Evolutionary conservation across 805 yeast genomes (phyloP).

Genomic region (Maudiozyma turicensis): DNA sequence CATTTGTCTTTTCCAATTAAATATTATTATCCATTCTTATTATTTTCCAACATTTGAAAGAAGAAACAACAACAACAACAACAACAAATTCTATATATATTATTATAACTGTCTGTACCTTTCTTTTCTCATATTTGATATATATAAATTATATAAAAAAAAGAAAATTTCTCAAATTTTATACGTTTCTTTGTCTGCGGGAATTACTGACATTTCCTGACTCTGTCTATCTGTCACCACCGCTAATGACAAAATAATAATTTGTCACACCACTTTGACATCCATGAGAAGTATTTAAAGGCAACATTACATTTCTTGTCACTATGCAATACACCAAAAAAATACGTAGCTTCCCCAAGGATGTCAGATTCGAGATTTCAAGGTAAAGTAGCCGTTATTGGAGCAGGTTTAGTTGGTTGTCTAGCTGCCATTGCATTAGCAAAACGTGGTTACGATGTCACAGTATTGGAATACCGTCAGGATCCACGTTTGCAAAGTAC

Average conservation of each 20-base stretch:
- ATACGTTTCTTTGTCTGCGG: too few species aligned
- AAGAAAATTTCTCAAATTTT: too few species aligned
- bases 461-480: slow-evolving; percentile 57
- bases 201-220: too few species aligned
- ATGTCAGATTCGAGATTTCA: background rate
- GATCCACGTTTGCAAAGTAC: slow-evolving; percentile 46
- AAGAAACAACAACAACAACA: background rate
- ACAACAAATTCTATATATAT: background rate
- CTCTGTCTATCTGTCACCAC: too few species aligned
- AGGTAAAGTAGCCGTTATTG: slow-evolving; percentile 49
- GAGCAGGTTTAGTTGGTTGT: slow-evolving; percentile 89
- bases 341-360: background rate
- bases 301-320: too few species aligned
- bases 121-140: too few species aligned
- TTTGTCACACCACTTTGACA: too few species aligned
- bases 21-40: slow-evolving; percentile 1
- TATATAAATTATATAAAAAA: too few species aligned
- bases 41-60: background rate
- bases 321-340: background rate
- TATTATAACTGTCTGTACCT: too few species aligned
- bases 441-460: slow-evolving; percentile 60
- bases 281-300: too few species aligned
- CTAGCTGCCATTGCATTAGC: slow-evolving; percentile 74
- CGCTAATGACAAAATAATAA: too few species aligned
- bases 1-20: background rate